Evolutionary conservation across 2,329 filamentous ascomycete genomes (phyloP).

Genomic region (Aspergillus glaucus): DNA sequence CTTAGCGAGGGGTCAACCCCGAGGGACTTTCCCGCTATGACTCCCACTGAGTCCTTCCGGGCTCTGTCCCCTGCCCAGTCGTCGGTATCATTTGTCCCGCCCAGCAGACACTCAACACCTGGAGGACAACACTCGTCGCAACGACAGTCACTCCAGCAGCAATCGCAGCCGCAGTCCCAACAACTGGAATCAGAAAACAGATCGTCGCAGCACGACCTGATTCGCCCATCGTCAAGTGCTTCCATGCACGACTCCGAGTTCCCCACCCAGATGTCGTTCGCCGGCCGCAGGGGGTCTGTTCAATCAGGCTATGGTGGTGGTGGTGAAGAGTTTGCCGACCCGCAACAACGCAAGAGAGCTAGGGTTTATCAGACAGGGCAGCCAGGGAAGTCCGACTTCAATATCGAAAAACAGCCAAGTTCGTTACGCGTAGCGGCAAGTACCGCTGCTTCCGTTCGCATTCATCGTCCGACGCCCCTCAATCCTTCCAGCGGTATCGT

Average conservation of each 20-base stretch:
- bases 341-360: slow-evolving; percentile 66
- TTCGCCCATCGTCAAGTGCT: slow-evolving; percentile 56
- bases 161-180: slow-evolving; percentile 19
- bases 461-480: slow-evolving; percentile 64
- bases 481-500: slow-evolving; percentile 30
- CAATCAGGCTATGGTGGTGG: slow-evolving; percentile 64
- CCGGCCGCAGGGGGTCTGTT: slow-evolving; percentile 30
- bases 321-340: slow-evolving; percentile 59
- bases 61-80: slow-evolving; percentile 36
- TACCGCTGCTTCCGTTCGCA: slow-evolving; percentile 79
- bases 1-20: slow-evolving; percentile 40
- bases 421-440: slow-evolving; percentile 86
- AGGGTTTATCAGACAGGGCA: slow-evolving; percentile 69
- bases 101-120: slow-evolving; percentile 36
- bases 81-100: slow-evolving; percentile 14
- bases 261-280: slow-evolving; percentile 17
- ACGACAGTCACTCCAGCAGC: slow-evolving; percentile 11
- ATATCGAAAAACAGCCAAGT: slow-evolving; percentile 65
- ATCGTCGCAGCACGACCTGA: slow-evolving; percentile 41
- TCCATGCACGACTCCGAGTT: slow-evolving; percentile 43
- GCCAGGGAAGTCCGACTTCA: slow-evolving; percentile 60
- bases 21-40: slow-evolving; percentile 31
- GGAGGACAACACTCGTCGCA: slow-evolving; percentile 18
- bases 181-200: slow-evolving; percentile 18
- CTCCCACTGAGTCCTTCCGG: slow-evolving; percentile 23